phyloP scores from a whole-genome alignment of 1,139 yeast species.

The Diutina catenulata region DNA sequence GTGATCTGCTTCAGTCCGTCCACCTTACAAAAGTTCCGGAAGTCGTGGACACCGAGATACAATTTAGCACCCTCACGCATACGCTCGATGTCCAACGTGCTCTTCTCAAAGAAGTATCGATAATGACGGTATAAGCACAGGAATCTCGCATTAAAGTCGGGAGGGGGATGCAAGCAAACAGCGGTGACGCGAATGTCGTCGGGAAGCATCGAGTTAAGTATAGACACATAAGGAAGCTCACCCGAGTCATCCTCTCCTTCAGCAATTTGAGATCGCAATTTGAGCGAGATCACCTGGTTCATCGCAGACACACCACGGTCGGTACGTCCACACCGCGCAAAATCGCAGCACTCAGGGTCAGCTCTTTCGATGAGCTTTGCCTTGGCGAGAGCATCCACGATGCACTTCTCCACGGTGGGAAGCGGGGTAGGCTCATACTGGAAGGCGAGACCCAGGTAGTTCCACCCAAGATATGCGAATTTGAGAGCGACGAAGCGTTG shows the following conservation, averaged over 20 bases:
- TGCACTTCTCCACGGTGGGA: constrained; percentile 78
- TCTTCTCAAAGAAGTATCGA: constrained; percentile 56
- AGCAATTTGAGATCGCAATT: constrained; percentile 57
- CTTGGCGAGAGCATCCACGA: constrained; percentile 57
- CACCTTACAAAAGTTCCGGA: constrained; percentile 85
- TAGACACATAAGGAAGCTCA: constrained; percentile 68
- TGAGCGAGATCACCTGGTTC: constrained; percentile 82
- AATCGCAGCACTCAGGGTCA: constrained; percentile 51
- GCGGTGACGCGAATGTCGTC: constrained; percentile 74
- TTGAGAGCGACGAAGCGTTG: constrained; percentile 65
- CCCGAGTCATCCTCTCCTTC: constrained; percentile 46
- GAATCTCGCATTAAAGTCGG: constrained; percentile 81
- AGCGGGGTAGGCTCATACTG: constrained; percentile 67
- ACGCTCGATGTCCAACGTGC: constrained; percentile 43
- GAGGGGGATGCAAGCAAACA: constrained; percentile 73
- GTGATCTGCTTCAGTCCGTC: constrained; percentile 91
- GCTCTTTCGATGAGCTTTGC: constrained; percentile 55
- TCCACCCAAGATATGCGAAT: constrained; percentile 89
- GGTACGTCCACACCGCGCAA: constrained; percentile 92
- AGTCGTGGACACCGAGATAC: constrained; percentile 75
- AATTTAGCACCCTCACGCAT: constrained; percentile 62
- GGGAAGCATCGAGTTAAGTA: constrained; percentile 71
- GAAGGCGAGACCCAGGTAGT: constrained; percentile 79
- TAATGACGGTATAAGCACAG: constrained; percentile 79
- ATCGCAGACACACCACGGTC: constrained; percentile 96